phyloP scores from a whole-genome alignment of 2,329 filamentous ascomycete species.

The Cladorrhinum sp. region DNA sequence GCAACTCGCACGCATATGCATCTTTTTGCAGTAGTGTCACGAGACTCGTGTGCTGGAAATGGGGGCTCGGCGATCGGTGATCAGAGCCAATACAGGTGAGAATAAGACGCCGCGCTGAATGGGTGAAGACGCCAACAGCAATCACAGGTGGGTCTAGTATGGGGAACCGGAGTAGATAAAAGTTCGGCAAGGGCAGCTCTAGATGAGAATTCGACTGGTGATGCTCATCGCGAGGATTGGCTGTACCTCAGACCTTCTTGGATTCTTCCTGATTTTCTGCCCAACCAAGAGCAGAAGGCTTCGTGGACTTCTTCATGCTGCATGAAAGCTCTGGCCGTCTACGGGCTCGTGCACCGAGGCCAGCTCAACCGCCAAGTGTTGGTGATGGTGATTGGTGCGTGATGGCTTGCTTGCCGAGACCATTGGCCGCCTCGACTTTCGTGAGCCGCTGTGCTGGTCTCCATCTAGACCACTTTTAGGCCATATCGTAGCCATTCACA shows the following conservation, averaged over 20 bases:
- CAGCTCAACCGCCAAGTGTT: neutral
- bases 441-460: conserved; percentile 9
- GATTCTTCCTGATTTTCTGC: neutral
- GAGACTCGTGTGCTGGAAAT: neutral
- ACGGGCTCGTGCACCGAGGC: neutral
- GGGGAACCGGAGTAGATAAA: neutral
- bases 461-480: conserved; percentile 3
- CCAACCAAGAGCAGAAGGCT: neutral
- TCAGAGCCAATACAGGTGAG: neutral
- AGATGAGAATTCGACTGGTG: neutral
- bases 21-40: neutral
- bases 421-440: conserved; percentile 24
- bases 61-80: neutral
- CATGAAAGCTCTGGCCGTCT: neutral
- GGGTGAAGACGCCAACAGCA: neutral
- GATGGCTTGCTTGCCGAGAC: neutral
- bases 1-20: neutral
- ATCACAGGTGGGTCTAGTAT: neutral
- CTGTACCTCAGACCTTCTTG: neutral
- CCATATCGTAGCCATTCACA: neutral
- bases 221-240: neutral
- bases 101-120: neutral
- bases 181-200: neutral
- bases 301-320: neutral
- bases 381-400: conserved; percentile 16